Evolutionary conservation across 2,329 filamentous ascomycete species (phyloP).

Genomic region (Aspergillus vadensis): DNA sequence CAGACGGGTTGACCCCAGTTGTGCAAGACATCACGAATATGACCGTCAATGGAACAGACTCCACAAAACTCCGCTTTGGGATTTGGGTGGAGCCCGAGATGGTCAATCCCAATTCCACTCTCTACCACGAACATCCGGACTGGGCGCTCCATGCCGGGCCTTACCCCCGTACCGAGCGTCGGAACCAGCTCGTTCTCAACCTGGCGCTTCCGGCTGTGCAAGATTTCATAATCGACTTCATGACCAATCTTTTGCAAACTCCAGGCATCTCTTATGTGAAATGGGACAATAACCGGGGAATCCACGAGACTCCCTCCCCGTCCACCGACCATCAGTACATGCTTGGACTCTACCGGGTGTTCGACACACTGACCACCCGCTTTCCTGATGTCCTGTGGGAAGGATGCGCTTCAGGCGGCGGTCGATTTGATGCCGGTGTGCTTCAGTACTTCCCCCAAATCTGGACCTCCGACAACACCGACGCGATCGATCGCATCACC

Average conservation of each 20-base stretch:
- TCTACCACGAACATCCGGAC: slow-evolving; percentile 65
- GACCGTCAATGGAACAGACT: slow-evolving; percentile 49
- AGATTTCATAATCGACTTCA: slow-evolving; percentile 60
- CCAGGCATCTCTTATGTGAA: slow-evolving; percentile 63
- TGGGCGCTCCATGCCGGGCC: slow-evolving; percentile 62
- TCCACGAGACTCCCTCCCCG: slow-evolving; percentile 61
- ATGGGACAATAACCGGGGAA: slow-evolving; percentile 68
- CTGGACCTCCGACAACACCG: slow-evolving; percentile 68
- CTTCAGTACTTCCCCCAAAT: slow-evolving; percentile 67
- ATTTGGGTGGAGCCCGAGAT: slow-evolving; percentile 71
- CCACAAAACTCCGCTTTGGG: slow-evolving; percentile 58
- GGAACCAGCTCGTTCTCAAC: slow-evolving; percentile 65
- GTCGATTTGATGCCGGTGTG: slow-evolving; percentile 64
- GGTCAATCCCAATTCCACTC: slow-evolving; percentile 63
- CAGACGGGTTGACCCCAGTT: slow-evolving; percentile 56
- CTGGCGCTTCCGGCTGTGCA: slow-evolving; percentile 63
- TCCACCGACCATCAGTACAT: slow-evolving; percentile 62
- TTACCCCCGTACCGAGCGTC: slow-evolving; percentile 58
- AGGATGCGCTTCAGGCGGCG: slow-evolving; percentile 66
- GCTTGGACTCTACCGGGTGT: slow-evolving; percentile 64
- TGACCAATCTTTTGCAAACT: slow-evolving; percentile 57
- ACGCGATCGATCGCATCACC: slow-evolving; percentile 60
- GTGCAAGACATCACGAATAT: slow-evolving; percentile 56
- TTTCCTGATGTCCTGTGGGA: slow-evolving; percentile 67
- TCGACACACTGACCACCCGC: slow-evolving; percentile 59